Conservation (phyloP, 345 rosid species). For the Theobroma cacao region DNA sequence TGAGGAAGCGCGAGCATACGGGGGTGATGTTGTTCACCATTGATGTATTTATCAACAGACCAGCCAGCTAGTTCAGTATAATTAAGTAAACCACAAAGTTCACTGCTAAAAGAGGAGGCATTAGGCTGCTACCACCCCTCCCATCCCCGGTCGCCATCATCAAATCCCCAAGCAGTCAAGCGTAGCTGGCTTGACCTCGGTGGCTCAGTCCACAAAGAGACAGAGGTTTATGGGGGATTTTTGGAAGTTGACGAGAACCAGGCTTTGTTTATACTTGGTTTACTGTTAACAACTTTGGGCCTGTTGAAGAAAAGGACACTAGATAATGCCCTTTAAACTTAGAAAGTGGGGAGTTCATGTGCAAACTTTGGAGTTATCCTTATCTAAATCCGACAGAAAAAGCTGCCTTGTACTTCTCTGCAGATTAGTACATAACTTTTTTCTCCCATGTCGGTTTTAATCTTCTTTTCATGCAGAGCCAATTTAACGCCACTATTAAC, state of each 20-base stretch:
- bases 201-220: background rate
- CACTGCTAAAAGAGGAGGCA: slow-evolving; percentile 31
- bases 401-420: background rate
- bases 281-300: background rate
- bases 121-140: slow-evolving; percentile 15
- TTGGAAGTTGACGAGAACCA: background rate
- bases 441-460: background rate
- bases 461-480: too few species aligned
- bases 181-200: background rate
- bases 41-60: slow-evolving; percentile 35
- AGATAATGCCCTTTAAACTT: background rate
- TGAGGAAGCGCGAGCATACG: slow-evolving; percentile 7
- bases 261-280: background rate
- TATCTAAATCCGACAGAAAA: background rate
- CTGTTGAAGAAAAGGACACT: background rate
- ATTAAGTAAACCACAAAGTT: slow-evolving; percentile 25
- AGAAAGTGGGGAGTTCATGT: background rate
- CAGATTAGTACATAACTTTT: background rate
- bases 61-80: slow-evolving; percentile 32
- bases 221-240: background rate
- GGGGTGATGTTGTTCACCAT: slow-evolving; percentile 39
- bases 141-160: slow-evolving; percentile 8
- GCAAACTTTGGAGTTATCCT: background rate
- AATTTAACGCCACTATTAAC: too few species aligned
- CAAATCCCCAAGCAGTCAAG: background rate